Conservation (phyloP, 179 eudicot species). For the Silene noctiflora region DNA sequence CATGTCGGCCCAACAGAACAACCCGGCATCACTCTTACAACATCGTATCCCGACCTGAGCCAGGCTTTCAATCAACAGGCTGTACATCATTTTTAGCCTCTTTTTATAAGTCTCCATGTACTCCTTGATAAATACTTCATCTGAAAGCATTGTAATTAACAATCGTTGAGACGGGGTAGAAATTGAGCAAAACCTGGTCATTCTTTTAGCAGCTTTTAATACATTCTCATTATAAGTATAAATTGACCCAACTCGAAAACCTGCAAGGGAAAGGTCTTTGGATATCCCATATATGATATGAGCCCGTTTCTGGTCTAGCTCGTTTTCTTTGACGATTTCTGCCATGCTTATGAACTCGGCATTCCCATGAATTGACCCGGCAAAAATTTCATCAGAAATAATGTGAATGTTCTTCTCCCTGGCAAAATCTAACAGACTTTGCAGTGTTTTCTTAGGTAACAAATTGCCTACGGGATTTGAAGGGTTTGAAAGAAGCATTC, state of each 20-base stretch:
- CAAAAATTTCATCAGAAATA: slow-evolving; percentile 68
- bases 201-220: slow-evolving; percentile 54
- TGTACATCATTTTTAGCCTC: slow-evolving; percentile 44
- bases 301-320: slow-evolving; percentile 52
- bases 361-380: slow-evolving; percentile 52
- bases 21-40: slow-evolving; percentile 58
- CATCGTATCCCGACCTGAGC: slow-evolving; percentile 51
- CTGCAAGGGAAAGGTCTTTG: slow-evolving; percentile 68
- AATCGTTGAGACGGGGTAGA: slow-evolving; percentile 69
- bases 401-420: slow-evolving; percentile 79
- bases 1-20: slow-evolving; percentile 78
- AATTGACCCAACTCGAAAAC: slow-evolving; percentile 70
- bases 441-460: slow-evolving; percentile 48
- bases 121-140: slow-evolving; percentile 41
- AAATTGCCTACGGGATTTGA: slow-evolving; percentile 74
- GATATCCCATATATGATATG: slow-evolving; percentile 74
- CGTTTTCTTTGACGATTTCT: slow-evolving; percentile 57
- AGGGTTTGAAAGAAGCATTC: slow-evolving; percentile 69
- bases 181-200: slow-evolving; percentile 65
- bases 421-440: slow-evolving; percentile 57
- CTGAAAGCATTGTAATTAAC: slow-evolving; percentile 60
- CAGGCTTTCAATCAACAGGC: slow-evolving; percentile 51
- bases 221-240: slow-evolving; percentile 62
- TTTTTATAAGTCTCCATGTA: slow-evolving; percentile 37
- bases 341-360: slow-evolving; percentile 75